Evolutionary conservation across 805 yeast species (phyloP).

Genomic region (Cyberlindnera misumaiensis): DNA sequence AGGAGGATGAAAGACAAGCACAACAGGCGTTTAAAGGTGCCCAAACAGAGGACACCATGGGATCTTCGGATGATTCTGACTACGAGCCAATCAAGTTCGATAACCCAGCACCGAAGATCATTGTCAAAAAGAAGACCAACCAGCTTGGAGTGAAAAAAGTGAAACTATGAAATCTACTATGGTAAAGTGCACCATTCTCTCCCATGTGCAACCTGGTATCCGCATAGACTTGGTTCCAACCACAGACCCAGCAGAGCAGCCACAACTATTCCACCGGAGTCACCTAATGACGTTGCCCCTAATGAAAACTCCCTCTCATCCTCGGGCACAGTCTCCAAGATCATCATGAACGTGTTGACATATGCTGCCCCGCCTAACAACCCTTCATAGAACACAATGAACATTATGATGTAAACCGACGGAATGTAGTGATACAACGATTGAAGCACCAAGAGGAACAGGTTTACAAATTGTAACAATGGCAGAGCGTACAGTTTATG

Average conservation of each 20-base stretch:
- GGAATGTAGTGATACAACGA: conserved; percentile 54
- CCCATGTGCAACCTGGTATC: conserved; percentile 61
- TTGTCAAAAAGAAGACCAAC: conserved; percentile 13
- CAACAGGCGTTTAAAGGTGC: conserved; percentile 10
- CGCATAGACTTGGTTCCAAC: conserved; percentile 69
- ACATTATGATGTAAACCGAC: conserved; percentile 53
- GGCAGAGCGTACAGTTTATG: conserved; percentile 55
- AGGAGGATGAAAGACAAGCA: conserved; percentile 19
- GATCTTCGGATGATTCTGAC: conserved; percentile 15
- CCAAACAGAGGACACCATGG: background rate
- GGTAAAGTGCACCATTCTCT: conserved; percentile 69
- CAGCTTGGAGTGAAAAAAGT: conserved; percentile 13
- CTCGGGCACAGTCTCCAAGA: conserved; percentile 49
- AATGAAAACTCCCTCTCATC: conserved; percentile 67
- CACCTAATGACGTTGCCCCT: conserved; percentile 81
- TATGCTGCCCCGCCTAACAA: conserved; percentile 86
- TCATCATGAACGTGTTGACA: conserved; percentile 79
- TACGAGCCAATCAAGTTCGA: conserved; percentile 3
- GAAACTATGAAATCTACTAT: conserved; percentile 5
- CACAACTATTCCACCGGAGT: conserved; percentile 73
- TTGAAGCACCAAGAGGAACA: conserved; percentile 53
- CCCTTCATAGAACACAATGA: conserved; percentile 77
- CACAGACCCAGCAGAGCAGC: conserved; percentile 74
- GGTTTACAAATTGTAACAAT: conserved; percentile 57
- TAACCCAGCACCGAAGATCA: conserved; percentile 7